phyloP scores from a whole-genome alignment of 2,329 filamentous ascomycete species.

The Immersiporthe knoxdaviesiana region DNA sequence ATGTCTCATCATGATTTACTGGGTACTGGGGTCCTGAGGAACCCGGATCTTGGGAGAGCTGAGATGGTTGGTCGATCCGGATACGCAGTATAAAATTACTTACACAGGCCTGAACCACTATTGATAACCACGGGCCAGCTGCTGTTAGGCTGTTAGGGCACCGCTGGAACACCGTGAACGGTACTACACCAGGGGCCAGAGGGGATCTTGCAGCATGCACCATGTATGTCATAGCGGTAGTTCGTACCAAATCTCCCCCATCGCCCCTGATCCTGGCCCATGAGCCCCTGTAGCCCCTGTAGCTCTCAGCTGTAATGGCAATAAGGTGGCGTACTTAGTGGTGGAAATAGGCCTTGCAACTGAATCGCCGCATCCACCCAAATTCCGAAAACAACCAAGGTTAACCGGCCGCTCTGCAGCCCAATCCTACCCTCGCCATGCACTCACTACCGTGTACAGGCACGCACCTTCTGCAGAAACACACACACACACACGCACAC shows the following conservation, averaged over 20 bases:
- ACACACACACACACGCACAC: too few relatives aligned
- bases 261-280: too few relatives aligned
- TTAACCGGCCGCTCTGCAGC: too few relatives aligned
- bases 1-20: slow-evolving; percentile 6
- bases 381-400: too few relatives aligned
- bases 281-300: background rate
- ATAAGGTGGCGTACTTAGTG: too few relatives aligned
- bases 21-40: slow-evolving; percentile 3
- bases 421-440: too few relatives aligned
- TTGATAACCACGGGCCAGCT: too few relatives aligned
- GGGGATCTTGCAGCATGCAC: background rate
- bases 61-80: slow-evolving; percentile 1
- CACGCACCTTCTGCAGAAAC: too few relatives aligned
- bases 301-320: background rate
- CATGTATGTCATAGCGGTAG: background rate
- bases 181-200: background rate
- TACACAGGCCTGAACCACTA: background rate
- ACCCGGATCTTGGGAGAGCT: background rate
- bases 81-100: slow-evolving; percentile 5
- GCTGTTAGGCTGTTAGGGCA: background rate
- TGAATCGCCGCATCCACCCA: background rate
- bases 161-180: background rate
- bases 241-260: background rate
- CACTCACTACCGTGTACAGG: too few relatives aligned
- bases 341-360: too few relatives aligned